A percentile compares a stretch with the other conserved stretches of the same genome.
Conservation (phyloP, 176 grass and related monocot species). For the Carex littledalei region DNA sequence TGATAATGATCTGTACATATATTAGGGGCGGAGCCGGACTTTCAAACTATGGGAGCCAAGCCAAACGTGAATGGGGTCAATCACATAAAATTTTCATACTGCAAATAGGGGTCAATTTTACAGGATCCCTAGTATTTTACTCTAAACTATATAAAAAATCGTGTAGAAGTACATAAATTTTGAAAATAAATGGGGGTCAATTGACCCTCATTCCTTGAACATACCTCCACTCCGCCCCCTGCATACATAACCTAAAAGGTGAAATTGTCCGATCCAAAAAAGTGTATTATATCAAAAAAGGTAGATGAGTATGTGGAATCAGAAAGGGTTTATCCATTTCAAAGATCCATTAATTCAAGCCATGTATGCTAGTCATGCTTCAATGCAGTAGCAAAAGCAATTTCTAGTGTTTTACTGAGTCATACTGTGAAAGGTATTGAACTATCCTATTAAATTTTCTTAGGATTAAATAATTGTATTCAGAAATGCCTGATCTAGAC, state of each 20-base stretch:
- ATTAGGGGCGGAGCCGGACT: background rate
- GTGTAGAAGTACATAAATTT: too few relatives aligned
- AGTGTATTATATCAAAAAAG: background rate
- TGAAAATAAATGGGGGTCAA: too few relatives aligned
- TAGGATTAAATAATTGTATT: background rate
- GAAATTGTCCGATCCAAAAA: background rate
- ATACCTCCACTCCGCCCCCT: too few relatives aligned
- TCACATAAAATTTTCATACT: too few relatives aligned
- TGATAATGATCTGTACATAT: background rate
- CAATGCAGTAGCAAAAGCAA: background rate
- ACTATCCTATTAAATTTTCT: background rate
- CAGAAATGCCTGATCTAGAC: background rate
- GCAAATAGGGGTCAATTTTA: too few relatives aligned
- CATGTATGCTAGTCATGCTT: too few relatives aligned
- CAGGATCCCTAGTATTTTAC: too few relatives aligned
- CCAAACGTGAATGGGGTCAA: too few relatives aligned
- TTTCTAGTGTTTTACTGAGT: background rate
- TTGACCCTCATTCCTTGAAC: too few relatives aligned
- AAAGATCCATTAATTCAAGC: background rate
- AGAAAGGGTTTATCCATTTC: background rate
- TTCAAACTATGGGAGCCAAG: too few relatives aligned
- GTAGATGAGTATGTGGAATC: background rate
- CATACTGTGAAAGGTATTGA: background rate
- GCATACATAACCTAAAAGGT: background rate
- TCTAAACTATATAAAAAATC: too few relatives aligned